Percentiles rank a stretch among this genome's conserved stretches.
Conservation (phyloP, 1,284 basidiomycete genomes). For the Malassezia globosa region DNA sequence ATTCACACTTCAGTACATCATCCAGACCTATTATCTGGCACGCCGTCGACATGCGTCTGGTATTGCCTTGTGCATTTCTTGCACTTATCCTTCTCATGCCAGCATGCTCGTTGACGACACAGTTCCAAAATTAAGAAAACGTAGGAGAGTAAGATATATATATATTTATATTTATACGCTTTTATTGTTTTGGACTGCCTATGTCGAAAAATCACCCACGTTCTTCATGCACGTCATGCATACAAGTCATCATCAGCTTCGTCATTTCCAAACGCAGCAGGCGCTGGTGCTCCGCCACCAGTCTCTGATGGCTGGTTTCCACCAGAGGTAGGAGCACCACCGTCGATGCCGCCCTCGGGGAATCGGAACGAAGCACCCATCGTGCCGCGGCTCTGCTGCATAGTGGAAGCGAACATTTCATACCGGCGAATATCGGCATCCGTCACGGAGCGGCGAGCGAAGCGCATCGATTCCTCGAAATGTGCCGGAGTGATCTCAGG, state of each 20-base stretch:
- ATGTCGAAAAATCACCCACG: no score
- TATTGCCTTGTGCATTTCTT: neutral
- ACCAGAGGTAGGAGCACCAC: neutral
- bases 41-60: neutral
- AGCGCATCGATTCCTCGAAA: slow-evolving; percentile 97
- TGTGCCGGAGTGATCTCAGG: slow-evolving; percentile 66
- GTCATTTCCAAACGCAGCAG: slow-evolving; percentile 67
- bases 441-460: slow-evolving; percentile 49
- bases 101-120: no score
- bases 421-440: slow-evolving; percentile 81
- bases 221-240: no score
- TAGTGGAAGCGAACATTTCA: slow-evolving; percentile 45
- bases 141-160: no score
- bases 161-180: neutral
- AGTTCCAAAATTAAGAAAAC: no score
- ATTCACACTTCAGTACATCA: neutral
- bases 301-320: slow-evolving; percentile 14
- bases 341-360: slow-evolving; percentile 59
- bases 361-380: slow-evolving; percentile 87
- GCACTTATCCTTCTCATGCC: neutral
- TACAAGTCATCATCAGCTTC: slow-evolving; percentile 77
- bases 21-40: neutral
- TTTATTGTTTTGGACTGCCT: neutral
- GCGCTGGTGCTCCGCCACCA: slow-evolving; percentile 53
- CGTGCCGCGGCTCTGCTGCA: slow-evolving; percentile 36